Conservation (phyloP, 176 grass and related monocot genomes). For the Paspalum notatum region DNA sequence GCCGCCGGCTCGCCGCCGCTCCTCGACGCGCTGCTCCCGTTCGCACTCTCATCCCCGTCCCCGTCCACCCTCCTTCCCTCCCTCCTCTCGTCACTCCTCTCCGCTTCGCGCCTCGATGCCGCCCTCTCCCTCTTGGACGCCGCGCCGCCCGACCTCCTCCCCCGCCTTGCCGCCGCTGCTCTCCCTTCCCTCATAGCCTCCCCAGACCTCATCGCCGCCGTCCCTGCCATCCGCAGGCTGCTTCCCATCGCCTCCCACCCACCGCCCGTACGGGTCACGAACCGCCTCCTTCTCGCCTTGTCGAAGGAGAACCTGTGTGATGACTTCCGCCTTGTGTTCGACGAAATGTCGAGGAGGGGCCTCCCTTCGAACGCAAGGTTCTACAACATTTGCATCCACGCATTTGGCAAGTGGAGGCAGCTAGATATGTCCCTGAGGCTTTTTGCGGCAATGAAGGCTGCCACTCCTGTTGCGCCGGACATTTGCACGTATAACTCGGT, state of each 20-base stretch:
- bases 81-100: conserved; percentile 52
- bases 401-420: conserved; percentile 69
- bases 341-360: conserved; percentile 66
- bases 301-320: conserved; percentile 52
- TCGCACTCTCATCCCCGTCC: conserved; percentile 43
- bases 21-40: conserved; percentile 57
- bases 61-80: conserved; percentile 21
- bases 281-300: conserved; percentile 59
- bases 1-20: conserved; percentile 43
- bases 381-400: conserved; percentile 90
- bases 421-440: conserved; percentile 59
- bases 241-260: conserved; percentile 42
- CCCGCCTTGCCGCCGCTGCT: conserved; percentile 60
- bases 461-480: conserved; percentile 55
- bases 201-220: conserved; percentile 48
- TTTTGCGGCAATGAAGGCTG: conserved; percentile 65
- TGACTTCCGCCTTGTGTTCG: conserved; percentile 73
- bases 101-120: conserved; percentile 55
- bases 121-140: conserved; percentile 58
- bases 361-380: conserved; percentile 59
- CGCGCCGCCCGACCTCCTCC: conserved; percentile 45
- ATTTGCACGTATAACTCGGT: conserved; percentile 85
- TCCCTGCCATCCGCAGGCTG: conserved; percentile 53
- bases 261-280: conserved; percentile 49
- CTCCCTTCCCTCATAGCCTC: conserved; percentile 67